phyloP scores from a whole-genome alignment of 106 monocot species.

The Hemerocallis citrina region DNA sequence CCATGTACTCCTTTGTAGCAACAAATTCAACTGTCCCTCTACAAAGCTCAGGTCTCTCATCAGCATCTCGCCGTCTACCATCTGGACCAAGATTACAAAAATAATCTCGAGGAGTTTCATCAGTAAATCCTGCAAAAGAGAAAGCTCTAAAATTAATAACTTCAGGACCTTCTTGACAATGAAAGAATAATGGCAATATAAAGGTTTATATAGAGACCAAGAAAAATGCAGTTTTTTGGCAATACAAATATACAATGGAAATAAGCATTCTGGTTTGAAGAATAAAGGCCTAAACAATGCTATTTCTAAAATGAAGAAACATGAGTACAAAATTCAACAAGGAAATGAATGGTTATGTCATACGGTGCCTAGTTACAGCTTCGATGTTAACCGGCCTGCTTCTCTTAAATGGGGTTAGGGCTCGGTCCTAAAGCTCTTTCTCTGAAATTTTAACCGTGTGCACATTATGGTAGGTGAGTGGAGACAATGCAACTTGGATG shows the following conservation, averaged over 20 bases:
- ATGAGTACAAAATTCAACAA: neutral
- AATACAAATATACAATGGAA: too few relatives aligned
- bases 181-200: neutral
- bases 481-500: neutral
- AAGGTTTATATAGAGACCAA: neutral
- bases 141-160: neutral
- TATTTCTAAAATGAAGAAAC: neutral
- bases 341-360: too few relatives aligned
- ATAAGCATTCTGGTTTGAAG: too few relatives aligned
- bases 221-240: neutral
- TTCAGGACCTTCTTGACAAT: too few relatives aligned
- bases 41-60: slow-evolving; percentile 93
- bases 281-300: neutral
- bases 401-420: too few relatives aligned
- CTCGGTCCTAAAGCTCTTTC: too few relatives aligned
- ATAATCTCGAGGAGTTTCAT: slow-evolving; percentile 92
- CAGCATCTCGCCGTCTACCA: slow-evolving; percentile 91
- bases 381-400: neutral
- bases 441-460: too few relatives aligned
- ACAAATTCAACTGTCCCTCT: slow-evolving; percentile 99
- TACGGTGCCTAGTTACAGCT: neutral
- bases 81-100: slow-evolving; percentile 86
- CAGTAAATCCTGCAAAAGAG: slow-evolving; percentile 44
- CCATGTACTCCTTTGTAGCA: slow-evolving; percentile 91
- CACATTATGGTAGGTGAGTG: too few relatives aligned